Evolutionary conservation across 371 early-diverging fungal genomes (phyloP), one percentile per base, ranked within the genome.

Genomic region (Apophysomyces trapeziformis): DNA sequence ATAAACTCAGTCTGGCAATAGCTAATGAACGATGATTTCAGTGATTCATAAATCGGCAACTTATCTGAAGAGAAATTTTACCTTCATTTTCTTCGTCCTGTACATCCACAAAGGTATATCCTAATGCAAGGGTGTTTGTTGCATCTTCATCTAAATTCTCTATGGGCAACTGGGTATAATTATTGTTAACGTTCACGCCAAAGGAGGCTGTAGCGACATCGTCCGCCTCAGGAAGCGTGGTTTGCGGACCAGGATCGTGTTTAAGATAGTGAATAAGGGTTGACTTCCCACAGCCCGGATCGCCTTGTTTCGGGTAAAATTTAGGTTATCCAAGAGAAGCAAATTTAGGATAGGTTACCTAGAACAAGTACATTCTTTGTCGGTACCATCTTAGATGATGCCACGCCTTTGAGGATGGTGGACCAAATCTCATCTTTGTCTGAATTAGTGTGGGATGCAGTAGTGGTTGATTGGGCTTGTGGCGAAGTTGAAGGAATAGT

Each of bases 21-120:
- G 88, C 89, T 61, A 12, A 60, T 45, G 35, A 45, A 13, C n/a
- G n/a, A 37, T 44, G 12, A 26, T 26, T 26, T 26, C 32, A 21
- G 41, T 39, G 59, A 13, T 35, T 26, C 32, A 26, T 26, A 26
- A 0, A 26, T 26, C 2, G 32, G 32, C 32, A 1, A 2, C 32
- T 26, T 26, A 2, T 26, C 32, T 26, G 32, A 26, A 26, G 32
- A 3, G 2, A 26, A 26, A 26, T 26, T 26, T 26, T 81, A 87
- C 91, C 90, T 83, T 88, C 90, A 65, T 88, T 89, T 69, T 95
- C 95, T 70, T 92, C 91, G 68, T 96, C 96, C 66, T 85, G 85
- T 38, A 96, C 85, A 69, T 96, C 94, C 69, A 90, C 82, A 81
- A 85, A 95, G 5, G 89, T 86, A 69, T 93, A 96, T 37, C 93